Evolutionary conservation across 2,329 filamentous ascomycete genomes (phyloP).

Genomic region (Drechslerella coelobrocha): DNA sequence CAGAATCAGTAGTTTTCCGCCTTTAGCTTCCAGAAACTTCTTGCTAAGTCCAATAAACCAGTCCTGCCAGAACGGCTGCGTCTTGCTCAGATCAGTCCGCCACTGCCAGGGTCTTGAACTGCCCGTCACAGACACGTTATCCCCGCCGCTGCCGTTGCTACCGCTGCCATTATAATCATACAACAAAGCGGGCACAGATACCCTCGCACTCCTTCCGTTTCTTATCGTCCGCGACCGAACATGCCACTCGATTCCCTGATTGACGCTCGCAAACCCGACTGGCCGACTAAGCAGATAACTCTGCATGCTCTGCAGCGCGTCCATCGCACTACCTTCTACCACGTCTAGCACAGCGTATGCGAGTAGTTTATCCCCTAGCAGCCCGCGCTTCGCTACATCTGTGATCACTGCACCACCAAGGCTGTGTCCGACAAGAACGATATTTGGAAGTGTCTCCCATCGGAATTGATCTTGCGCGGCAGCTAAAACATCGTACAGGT

Average conservation of each 20-base stretch:
- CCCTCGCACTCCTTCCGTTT: constrained; percentile 80
- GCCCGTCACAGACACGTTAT: constrained; percentile 10
- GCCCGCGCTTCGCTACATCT: constrained; percentile 73
- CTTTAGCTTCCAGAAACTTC: constrained; percentile 82
- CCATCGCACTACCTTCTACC: constrained; percentile 93
- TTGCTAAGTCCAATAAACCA: constrained; percentile 89
- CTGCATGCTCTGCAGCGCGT: constrained; percentile 92
- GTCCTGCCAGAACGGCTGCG: constrained; percentile 89
- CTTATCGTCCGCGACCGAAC: constrained; percentile 85
- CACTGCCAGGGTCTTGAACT: constrained; percentile 69
- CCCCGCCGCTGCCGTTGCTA: background rate
- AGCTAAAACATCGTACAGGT: constrained; percentile 64
- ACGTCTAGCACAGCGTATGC: constrained; percentile 93
- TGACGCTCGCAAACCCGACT: constrained; percentile 74
- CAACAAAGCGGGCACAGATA: constrained; percentile 83
- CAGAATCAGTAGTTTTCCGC: constrained; percentile 82
- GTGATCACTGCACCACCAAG: constrained; percentile 91
- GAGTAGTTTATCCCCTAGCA: constrained; percentile 72
- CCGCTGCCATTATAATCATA: constrained; percentile 54
- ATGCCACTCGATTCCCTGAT: constrained; percentile 91
- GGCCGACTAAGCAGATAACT: constrained; percentile 85
- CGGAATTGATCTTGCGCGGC: constrained; percentile 72
- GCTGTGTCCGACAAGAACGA: constrained; percentile 88
- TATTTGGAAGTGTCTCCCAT: constrained; percentile 75
- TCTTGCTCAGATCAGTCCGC: constrained; percentile 82